Evolutionary conservation across 2,329 filamentous ascomycete species (phyloP).

Genomic region (Didymella sp.): DNA sequence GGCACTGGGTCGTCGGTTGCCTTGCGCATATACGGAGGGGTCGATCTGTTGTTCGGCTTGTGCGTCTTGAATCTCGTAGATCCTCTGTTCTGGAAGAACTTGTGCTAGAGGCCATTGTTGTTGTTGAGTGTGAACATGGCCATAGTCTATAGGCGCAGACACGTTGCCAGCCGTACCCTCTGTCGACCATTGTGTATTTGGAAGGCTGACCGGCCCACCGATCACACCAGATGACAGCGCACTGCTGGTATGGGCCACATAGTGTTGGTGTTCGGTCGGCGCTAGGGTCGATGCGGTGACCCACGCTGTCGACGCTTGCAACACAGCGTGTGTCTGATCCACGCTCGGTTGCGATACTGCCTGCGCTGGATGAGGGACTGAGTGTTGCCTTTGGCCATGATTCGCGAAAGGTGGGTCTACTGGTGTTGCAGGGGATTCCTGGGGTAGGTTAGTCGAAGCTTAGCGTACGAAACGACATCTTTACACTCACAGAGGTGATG

Average conservation of each 20-base stretch:
- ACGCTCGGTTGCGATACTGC: conserved; percentile 25
- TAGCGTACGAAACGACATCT: conserved; percentile 21
- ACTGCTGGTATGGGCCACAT: conserved; percentile 23
- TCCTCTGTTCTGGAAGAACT: conserved; percentile 20
- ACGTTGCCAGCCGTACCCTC: conserved; percentile 15
- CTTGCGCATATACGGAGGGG: conserved; percentile 8
- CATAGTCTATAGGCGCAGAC: conserved; percentile 23
- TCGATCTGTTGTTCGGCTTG: conserved; percentile 20
- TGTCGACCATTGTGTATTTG: conserved; percentile 29
- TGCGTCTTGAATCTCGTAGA: conserved; percentile 21
- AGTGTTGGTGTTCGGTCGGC: conserved; percentile 24
- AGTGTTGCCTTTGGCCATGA: conserved; percentile 28
- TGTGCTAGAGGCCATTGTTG: conserved; percentile 31
- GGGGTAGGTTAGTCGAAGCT: conserved; percentile 28
- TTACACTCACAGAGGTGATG: conserved; percentile 32
- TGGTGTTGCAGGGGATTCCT: conserved; percentile 32
- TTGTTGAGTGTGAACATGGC: conserved; percentile 22
- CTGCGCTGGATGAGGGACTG: conserved; percentile 33
- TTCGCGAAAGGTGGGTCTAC: conserved; percentile 35
- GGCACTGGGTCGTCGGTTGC: conserved; percentile 22
- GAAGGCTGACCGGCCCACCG: conserved; percentile 21
- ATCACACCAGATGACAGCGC: conserved; percentile 20
- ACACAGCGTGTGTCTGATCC: conserved; percentile 23
- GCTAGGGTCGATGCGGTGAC: conserved; percentile 19
- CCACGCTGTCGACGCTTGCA: conserved; percentile 31